Percentiles rank a stretch among this genome's conserved stretches.
Conservation (phyloP, 176 grass and related monocot species). For the Avena eriantha region DNA sequence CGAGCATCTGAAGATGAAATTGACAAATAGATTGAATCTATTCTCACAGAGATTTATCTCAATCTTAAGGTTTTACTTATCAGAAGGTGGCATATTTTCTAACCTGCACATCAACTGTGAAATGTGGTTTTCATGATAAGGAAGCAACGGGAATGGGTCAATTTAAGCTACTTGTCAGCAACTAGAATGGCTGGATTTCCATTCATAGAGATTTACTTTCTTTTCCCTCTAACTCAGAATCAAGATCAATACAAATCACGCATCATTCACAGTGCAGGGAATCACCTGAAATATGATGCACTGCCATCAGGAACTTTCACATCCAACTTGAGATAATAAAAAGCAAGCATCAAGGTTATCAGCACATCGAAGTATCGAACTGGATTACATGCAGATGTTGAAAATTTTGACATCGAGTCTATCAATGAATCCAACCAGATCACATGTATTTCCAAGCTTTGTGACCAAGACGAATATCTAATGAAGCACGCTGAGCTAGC, state of each 20-base stretch:
- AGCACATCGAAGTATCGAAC: not conserved
- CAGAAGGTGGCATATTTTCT: not conserved
- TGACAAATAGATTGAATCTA: not conserved
- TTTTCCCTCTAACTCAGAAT: not conserved
- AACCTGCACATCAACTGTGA: not conserved
- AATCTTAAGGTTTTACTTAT: not conserved
- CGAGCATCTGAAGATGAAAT: not conserved
- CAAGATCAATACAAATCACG: conserved; percentile 4
- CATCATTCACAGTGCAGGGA: not conserved
- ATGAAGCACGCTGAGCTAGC: not conserved
- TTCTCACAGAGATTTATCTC: not conserved
- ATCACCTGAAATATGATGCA: not conserved
- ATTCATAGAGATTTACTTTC: not conserved
- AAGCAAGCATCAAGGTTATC: not conserved
- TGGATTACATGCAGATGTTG: not conserved
- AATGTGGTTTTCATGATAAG: not conserved
- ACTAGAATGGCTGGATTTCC: not conserved
- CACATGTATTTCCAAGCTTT: not conserved
- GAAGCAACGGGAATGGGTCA: not conserved
- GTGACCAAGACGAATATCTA: not conserved
- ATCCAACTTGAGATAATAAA: not conserved
- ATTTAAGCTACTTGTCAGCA: not conserved
- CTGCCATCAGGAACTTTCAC: not conserved
- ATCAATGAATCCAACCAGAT: not conserved
- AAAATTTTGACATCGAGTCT: not conserved